A percentile compares a stretch with the other conserved stretches of the same genome.
These are phyloP conservation scores for Leucosporidium creatinivorum DNA, from an alignment of 768 basidiomycete genomes.

Conservation along the genomic window DNA sequence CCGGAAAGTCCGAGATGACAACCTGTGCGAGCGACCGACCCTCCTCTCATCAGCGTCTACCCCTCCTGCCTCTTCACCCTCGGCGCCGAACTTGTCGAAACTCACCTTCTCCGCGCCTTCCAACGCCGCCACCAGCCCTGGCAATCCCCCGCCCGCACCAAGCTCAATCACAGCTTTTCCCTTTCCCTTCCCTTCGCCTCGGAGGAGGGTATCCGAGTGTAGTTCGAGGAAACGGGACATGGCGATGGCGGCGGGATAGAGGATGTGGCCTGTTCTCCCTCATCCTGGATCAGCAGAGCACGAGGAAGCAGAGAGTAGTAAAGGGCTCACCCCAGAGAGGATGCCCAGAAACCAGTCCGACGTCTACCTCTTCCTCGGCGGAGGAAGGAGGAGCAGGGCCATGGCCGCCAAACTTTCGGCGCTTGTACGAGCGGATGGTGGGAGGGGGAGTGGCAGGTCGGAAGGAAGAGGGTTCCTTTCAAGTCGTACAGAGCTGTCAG, in stretches of 20 bases:
- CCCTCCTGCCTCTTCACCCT: background rate
- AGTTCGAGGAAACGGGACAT: conserved; percentile 38
- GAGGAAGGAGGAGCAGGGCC: background rate
- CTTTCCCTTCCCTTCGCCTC: conserved; percentile 7
- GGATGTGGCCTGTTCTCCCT: conserved; percentile 34
- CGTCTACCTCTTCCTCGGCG: conserved; percentile 3
- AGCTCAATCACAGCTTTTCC: conserved; percentile 64
- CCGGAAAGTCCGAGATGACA: conserved; percentile 89
- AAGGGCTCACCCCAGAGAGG: conserved; percentile 30
- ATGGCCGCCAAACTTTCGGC: conserved; percentile 19
- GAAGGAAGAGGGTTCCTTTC: conserved; percentile 26
- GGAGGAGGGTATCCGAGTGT: conserved; percentile 33
- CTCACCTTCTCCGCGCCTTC: conserved; percentile 64
- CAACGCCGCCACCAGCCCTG: conserved; percentile 64
- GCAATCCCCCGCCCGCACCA: conserved; percentile 87
- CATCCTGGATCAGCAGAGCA: background rate
- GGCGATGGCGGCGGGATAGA: conserved; percentile 39
- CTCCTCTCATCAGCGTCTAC: background rate
- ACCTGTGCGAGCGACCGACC: conserved; percentile 50
- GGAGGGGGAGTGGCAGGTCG: conserved; percentile 25
- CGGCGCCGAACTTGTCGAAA: background rate
- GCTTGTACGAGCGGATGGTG: conserved; percentile 17
- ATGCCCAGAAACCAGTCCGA: conserved; percentile 29
- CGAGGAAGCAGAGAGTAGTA: background rate
- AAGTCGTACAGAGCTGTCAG: background rate